Evolutionary conservation across 306 rosid species (phyloP).

Genomic region (Castanopsis chinensis): DNA sequence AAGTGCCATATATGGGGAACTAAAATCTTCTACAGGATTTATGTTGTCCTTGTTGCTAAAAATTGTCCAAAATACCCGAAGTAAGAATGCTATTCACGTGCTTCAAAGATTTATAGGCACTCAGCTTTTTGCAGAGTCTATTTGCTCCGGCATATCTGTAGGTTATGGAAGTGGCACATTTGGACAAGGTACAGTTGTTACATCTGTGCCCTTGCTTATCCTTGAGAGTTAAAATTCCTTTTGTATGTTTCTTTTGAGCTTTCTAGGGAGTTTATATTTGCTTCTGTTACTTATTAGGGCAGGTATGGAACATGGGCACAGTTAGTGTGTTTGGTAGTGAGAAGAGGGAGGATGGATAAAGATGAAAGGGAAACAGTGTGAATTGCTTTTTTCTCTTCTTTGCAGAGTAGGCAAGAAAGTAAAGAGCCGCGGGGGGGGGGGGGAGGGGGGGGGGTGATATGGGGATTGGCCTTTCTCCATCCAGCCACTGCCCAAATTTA

Average conservation of each 20-base stretch:
- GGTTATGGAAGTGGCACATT: slow-evolving; percentile 27
- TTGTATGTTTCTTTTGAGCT: background rate
- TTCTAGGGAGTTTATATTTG: background rate
- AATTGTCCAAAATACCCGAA: slow-evolving; percentile 56
- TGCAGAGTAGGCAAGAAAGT: background rate
- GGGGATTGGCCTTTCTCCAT: background rate
- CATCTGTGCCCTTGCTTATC: slow-evolving; percentile 16
- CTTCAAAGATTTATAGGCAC: slow-evolving; percentile 82
- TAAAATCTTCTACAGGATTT: slow-evolving; percentile 81
- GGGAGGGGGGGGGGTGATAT: too few species aligned
- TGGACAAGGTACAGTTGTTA: slow-evolving; percentile 54
- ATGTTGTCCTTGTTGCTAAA: slow-evolving; percentile 72
- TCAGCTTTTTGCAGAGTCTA: slow-evolving; percentile 72
- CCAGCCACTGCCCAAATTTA: background rate
- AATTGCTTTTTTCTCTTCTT: background rate
- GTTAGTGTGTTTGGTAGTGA: background rate
- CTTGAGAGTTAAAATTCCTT: slow-evolving; percentile 5
- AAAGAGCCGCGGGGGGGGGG: background rate
- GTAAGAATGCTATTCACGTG: slow-evolving; percentile 66
- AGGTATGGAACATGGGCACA: background rate
- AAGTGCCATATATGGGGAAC: slow-evolving; percentile 70
- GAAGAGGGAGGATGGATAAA: background rate
- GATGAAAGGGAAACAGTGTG: background rate
- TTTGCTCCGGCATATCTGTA: slow-evolving; percentile 60
- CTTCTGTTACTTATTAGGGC: background rate